Conservation (phyloP, 2,329 filamentous ascomycete species). For the Xylariaceae sp. region DNA sequence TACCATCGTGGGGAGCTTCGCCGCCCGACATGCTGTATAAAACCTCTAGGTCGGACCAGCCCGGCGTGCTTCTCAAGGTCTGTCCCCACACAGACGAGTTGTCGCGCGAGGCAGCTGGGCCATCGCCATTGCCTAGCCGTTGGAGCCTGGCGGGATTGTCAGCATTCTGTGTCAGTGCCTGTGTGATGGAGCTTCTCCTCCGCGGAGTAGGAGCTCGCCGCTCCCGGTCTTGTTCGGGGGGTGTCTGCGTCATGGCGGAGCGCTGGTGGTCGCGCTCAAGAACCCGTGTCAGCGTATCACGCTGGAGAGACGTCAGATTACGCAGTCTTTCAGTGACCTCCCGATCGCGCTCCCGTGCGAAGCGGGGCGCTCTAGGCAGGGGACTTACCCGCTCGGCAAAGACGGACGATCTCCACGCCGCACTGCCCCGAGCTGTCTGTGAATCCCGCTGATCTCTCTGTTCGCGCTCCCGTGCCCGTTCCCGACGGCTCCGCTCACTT, state of each 20-base stretch:
- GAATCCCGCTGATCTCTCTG: slow-evolving; percentile 29
- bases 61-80: slow-evolving; percentile 29
- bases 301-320: slow-evolving; percentile 28
- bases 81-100: slow-evolving; percentile 26
- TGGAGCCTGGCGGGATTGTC: slow-evolving; percentile 26
- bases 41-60: slow-evolving; percentile 43
- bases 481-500: slow-evolving; percentile 48
- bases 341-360: slow-evolving; percentile 18
- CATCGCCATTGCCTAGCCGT: slow-evolving; percentile 21
- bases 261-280: slow-evolving; percentile 32
- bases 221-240: slow-evolving; percentile 32
- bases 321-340: slow-evolving; percentile 19
- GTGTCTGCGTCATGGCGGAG: slow-evolving; percentile 22
- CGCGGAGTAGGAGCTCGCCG: slow-evolving; percentile 30
- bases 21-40: slow-evolving; percentile 38
- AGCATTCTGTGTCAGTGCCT: slow-evolving; percentile 29
- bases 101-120: slow-evolving; percentile 23
- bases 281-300: slow-evolving; percentile 33
- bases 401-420: slow-evolving; percentile 29
- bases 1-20: slow-evolving; percentile 27
- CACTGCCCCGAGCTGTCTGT: slow-evolving; percentile 22
- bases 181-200: slow-evolving; percentile 32
- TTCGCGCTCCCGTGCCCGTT: slow-evolving; percentile 34
- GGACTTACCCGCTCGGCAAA: slow-evolving; percentile 35
- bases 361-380: slow-evolving; percentile 18